Conservation (phyloP, 2,329 filamentous ascomycete genomes). For the Neofusicoccum cordaticola region DNA sequence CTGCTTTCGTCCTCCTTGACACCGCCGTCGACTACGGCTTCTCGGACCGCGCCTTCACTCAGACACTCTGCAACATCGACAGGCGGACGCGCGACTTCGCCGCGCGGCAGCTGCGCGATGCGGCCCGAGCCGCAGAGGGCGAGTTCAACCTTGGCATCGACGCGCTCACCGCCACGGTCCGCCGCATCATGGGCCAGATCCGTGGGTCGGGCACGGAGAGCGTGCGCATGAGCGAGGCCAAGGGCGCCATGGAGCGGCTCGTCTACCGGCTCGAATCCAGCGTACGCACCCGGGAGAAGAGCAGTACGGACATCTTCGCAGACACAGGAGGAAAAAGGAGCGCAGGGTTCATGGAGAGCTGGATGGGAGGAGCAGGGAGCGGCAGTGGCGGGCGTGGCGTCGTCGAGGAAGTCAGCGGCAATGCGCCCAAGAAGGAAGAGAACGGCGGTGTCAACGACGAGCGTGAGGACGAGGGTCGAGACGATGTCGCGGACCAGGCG, state of each 20-base stretch:
- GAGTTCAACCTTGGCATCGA: slow-evolving; percentile 73
- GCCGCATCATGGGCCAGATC: slow-evolving; percentile 41
- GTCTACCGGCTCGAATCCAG: slow-evolving; percentile 63
- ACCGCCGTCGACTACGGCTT: slow-evolving; percentile 68
- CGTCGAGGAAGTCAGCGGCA: slow-evolving; percentile 5
- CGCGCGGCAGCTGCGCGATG: slow-evolving; percentile 9
- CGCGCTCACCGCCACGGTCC: slow-evolving; percentile 50
- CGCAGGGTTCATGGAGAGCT: not conserved
- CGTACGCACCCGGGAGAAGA: slow-evolving; percentile 14
- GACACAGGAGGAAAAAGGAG: not conserved
- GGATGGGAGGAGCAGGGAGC: not conserved
- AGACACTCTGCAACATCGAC: slow-evolving; percentile 25
- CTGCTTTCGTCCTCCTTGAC: slow-evolving; percentile 67
- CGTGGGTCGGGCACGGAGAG: slow-evolving; percentile 53
- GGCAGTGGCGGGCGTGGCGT: not conserved
- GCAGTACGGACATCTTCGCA: slow-evolving; percentile 5
- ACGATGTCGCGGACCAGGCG: not conserved
- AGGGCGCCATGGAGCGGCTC: slow-evolving; percentile 72
- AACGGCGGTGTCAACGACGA: not conserved
- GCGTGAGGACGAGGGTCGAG: not conserved
- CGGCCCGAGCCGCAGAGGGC: slow-evolving; percentile 31
- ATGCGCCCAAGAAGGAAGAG: slow-evolving; percentile 8
- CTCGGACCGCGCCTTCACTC: slow-evolving; percentile 22
- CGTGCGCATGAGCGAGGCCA: slow-evolving; percentile 71
- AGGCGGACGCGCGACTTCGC: slow-evolving; percentile 16